Evolutionary conservation across 1,284 basidiomycete species (phyloP), one percentile per base, ranked within the genome.

Genomic region (Apiotrichum brassicae): DNA sequence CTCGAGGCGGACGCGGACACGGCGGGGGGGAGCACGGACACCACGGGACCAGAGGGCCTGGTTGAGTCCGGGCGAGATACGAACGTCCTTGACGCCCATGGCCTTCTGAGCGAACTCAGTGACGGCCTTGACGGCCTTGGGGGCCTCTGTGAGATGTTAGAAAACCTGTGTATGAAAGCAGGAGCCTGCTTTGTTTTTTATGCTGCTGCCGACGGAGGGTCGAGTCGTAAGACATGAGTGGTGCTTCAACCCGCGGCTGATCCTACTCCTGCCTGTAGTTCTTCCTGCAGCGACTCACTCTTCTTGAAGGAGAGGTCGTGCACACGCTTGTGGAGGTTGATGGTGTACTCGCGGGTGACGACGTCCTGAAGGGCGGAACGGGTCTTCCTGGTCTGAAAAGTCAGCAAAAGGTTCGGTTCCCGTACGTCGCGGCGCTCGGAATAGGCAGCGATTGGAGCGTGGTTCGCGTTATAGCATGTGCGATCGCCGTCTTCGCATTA

Each of bases 311-410:
- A 85, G 54, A 85, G 82, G 65, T 86, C 88, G 76, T 91, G 88
- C 44, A 90, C 87, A 61, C 77, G 84, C 77, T 93, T 95, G 83
- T 94, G 90, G 47, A 95, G 78, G 77, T 94, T 88, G 77, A 95
- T 86, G 65, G 90, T 93, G 83, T 93, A 92, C 75, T 95, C 92
- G 70, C 92, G 84, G 65, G 92, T 88, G 62, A 95, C 91, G 76
- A 95, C 90, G 75, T 95, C 92, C 76, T 88, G 82, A 72, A 95
- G 87, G 56, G 91, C 91, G 56, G 88, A 91, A 76, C 89, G 88
- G 68, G 82, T 82, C 80, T 91, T 91, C 76, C 84, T 77, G 65
- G 83, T 82, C 85, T 88, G 59, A 23, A 30, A 20, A 19, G 51
- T 56, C 28, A 56, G 55, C 16, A 16, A 14, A 2, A 13, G 11